Base-by-base conservation (phyloP, 176 grass and related monocot species). In the Eleusine indica region DNA sequence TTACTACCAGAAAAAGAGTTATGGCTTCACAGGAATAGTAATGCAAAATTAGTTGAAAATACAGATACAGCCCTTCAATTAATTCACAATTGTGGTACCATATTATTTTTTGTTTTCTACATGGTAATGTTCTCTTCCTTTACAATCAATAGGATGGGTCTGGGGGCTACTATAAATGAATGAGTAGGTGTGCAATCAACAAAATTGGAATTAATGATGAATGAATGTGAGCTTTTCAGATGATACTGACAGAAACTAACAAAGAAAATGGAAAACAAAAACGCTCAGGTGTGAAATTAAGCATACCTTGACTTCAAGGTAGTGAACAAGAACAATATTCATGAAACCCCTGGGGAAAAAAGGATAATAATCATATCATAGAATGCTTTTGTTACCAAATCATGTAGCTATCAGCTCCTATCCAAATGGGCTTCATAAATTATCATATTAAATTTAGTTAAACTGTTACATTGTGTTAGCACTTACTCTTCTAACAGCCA, bases 401-500 rank as follows among this genome's bases (percentile, higher is more conserved):
- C 29, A 63, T 48, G 32, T 69, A 78, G 51, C 58, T 66, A 82
- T 25, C 43, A 82, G n/a, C 61, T 74, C 65, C 42, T 49, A 72
- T 62, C 68, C 39, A 70, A 83, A 47, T n/a, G 68, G 51, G 47
- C 42, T 79, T 52, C 14, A 62, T 49, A 69, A 71, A 16, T 54
- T 9, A 28, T 73, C 57, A 52, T 52, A 71, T 68, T 72, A 52
- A 44, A 85, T 56, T 77, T n/a, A 87, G 76, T 71, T 28, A 22
- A 81, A 51, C 6, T 6, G 74, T 67, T 65, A 41, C 39, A 73
- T 32, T 22, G 13, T 67, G 70, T 82, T 53, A 76, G 43, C 46
- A 86, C 97, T 96, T 88, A 99, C 97, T 92, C 93, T 85, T 99
- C 97, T 70, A 99, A 81, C 86, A 99, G 83, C 97, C 97, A 99